phyloP scores from a whole-genome alignment of 129 eudicot species.

The Flaveria ramosissima region DNA sequence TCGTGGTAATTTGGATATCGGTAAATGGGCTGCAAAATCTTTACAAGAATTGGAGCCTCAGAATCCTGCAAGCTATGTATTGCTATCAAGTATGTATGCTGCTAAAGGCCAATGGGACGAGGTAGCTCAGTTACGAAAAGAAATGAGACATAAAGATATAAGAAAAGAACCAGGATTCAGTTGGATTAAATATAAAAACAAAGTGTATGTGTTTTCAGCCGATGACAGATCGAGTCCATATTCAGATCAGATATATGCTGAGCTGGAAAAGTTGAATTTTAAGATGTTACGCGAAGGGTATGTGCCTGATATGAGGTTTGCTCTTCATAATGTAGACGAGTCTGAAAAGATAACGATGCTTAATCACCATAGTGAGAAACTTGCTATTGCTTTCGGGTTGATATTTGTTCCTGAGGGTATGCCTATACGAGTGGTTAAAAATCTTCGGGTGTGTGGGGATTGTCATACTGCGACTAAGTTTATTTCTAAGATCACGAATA shows the following conservation, averaged over 20 bases:
- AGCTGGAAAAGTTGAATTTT: conserved; percentile 57
- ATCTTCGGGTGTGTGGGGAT: conserved; percentile 88
- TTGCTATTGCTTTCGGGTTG: conserved; percentile 93
- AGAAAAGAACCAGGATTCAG: conserved; percentile 88
- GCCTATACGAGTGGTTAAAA: conserved; percentile 75
- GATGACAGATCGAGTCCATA: conserved; percentile 78
- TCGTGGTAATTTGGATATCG: conserved; percentile 63
- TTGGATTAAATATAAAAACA: conserved; percentile 88
- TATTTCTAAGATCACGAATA: conserved; percentile 70
- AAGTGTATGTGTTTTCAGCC: conserved; percentile 85
- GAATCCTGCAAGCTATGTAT: conserved; percentile 82
- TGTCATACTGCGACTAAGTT: conserved; percentile 86
- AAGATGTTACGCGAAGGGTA: conserved; percentile 78
- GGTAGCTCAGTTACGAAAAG: conserved; percentile 71
- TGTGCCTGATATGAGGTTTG: conserved; percentile 74
- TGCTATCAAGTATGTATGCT: conserved; percentile 78
- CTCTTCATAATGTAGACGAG: conserved; percentile 75
- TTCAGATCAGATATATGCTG: conserved; percentile 59
- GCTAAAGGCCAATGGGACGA: conserved; percentile 74
- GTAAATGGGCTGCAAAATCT: conserved; percentile 87
- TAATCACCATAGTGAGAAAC: conserved; percentile 89
- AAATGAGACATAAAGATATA: conserved; percentile 74
- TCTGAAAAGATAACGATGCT: conserved; percentile 74
- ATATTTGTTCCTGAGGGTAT: conserved; percentile 59
- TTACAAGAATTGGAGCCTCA: conserved; percentile 77